A percentile compares a stretch with the other conserved stretches of the same genome.
Evolutionary conservation across 768 basidiomycete genomes (phyloP).

Genomic region (Suillus paluster): DNA sequence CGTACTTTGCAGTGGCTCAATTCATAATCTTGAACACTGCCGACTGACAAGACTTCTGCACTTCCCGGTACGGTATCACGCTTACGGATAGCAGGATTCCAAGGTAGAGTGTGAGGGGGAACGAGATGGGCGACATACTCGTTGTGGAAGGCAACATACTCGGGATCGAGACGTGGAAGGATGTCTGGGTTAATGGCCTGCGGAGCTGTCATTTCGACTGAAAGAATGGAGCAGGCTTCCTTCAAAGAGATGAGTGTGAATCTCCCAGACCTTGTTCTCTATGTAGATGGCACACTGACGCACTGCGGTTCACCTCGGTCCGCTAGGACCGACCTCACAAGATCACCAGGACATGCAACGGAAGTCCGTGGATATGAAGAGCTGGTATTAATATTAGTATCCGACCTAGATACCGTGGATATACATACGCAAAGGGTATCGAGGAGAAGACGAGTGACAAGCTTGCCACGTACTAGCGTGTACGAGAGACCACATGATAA

Average conservation of each 20-base stretch:
- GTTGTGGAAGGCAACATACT: slow-evolving; percentile 70
- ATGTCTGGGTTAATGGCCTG: slow-evolving; percentile 70
- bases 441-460: neutral
- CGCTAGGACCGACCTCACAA: slow-evolving; percentile 6
- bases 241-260: neutral
- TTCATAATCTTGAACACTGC: slow-evolving; percentile 54
- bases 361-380: slow-evolving; percentile 6
- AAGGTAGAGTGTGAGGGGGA: slow-evolving; percentile 60
- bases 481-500: neutral
- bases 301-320: slow-evolving; percentile 1
- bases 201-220: slow-evolving; percentile 22
- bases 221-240: neutral
- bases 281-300: neutral
- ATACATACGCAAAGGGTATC: neutral
- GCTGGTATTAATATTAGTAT: neutral
- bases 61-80: slow-evolving; percentile 58
- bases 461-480: slow-evolving; percentile 2
- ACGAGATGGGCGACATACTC: slow-evolving; percentile 47
- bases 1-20: slow-evolving; percentile 59
- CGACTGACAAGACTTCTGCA: slow-evolving; percentile 60
- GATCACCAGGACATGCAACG: slow-evolving; percentile 12
- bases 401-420: neutral
- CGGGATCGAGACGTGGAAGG: slow-evolving; percentile 60
- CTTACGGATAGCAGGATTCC: slow-evolving; percentile 62
- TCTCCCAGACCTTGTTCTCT: neutral